Conservation (phyloP, 768 basidiomycete species). For the Pleurotus djamor region DNA sequence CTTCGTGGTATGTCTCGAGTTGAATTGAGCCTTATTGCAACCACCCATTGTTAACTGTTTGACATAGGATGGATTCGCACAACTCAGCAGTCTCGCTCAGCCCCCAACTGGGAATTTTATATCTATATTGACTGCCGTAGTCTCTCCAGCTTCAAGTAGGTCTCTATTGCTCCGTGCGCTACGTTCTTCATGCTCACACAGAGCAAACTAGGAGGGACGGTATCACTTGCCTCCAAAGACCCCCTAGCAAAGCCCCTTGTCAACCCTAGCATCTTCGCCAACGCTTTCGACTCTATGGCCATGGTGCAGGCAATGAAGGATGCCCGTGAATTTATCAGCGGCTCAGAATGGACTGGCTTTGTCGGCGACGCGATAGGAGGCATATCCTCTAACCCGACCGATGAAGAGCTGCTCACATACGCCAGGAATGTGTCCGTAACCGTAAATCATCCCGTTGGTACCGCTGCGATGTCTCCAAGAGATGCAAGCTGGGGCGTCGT, state of each 20-base stretch:
- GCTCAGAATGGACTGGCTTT: slow-evolving; percentile 18
- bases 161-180: slow-evolving; percentile 12
- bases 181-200: background rate
- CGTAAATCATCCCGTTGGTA: slow-evolving; percentile 23
- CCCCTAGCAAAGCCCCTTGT: slow-evolving; percentile 23
- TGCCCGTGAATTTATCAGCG: slow-evolving; percentile 19
- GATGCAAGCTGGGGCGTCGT: slow-evolving; percentile 25
- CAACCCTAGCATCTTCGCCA: slow-evolving; percentile 16
- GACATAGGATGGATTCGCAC: slow-evolving; percentile 10
- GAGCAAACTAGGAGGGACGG: slow-evolving; percentile 17
- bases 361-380: slow-evolving; percentile 15
- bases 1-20: slow-evolving; percentile 19
- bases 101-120: slow-evolving; percentile 18
- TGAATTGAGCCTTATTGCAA: background rate
- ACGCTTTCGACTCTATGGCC: slow-evolving; percentile 19
- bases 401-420: slow-evolving; percentile 16
- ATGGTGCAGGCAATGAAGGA: slow-evolving; percentile 23
- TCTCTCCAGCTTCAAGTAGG: slow-evolving; percentile 30
- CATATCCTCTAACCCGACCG: slow-evolving; percentile 19
- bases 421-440: slow-evolving; percentile 10
- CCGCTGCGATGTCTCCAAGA: slow-evolving; percentile 24
- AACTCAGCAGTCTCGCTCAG: slow-evolving; percentile 7
- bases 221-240: slow-evolving; percentile 20
- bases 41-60: slow-evolving; percentile 16
- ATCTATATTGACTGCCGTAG: slow-evolving; percentile 13